Base-by-base conservation (phyloP, 441 rosid genomes). In the Euphorbia schlechtendalii region DNA sequence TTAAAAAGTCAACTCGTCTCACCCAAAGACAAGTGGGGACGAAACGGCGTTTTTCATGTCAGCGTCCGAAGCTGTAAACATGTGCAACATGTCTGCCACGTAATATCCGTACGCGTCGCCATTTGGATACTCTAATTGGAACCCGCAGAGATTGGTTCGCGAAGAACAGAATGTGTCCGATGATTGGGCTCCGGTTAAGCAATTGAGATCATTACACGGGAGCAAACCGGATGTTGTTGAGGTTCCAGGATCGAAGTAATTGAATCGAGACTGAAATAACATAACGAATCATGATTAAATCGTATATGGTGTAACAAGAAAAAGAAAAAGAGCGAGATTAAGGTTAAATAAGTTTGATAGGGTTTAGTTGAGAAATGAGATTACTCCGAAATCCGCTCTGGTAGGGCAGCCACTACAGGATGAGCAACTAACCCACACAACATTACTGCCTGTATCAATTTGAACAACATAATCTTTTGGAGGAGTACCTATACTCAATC, bases 401-500 rank as follows among this genome's bases (percentile, higher is more conserved):
- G 41, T 73, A 63, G 99, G 99, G 70, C 99, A 94, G 60, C 96
- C 98, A 73, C 74, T 78, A 71, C 98, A 94, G 70, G 92, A 76
- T 70, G 69, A 60, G 78, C 99, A 94, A 36, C 90, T 83, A 55
- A 91, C 86, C 99, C 98, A 94, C 56, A 94, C 72, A 74, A 91
- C 96, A 83, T 91, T 92, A 79, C 99, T 94, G 61, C 99, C 98
- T 2, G 99, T 89, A 67, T 94, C 99, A 72, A 94, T 76, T 73
- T 94, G 99, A 58, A 94, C 99, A 69, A 84, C 74, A 73, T 82
- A 94, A 51, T 89, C 96, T 70, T 71, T 81, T 53, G 98, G 85
- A 59, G 98, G 99, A 76, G 86, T 69, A 65, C 99, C 99, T 76
- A 94, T 52, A 73, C 85, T 86, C 67, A 94, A 49, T 67, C 68